phyloP scores from a whole-genome alignment of 2,329 filamentous ascomycete genomes.

The Ceratocystis cubensis region DNA sequence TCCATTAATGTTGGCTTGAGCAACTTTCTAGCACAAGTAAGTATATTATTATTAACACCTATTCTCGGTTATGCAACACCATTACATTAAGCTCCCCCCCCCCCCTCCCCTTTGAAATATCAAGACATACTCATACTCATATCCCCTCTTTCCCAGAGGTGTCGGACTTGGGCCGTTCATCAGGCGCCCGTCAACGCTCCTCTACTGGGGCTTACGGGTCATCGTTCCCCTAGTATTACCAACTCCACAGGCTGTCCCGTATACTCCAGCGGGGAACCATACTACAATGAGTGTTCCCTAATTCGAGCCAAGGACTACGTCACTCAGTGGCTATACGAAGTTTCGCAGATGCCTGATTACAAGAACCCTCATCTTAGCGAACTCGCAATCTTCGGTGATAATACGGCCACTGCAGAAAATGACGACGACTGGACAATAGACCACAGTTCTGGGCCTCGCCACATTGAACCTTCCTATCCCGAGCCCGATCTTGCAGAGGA shows the following conservation, averaged over 20 bases:
- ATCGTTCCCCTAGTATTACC: constrained; percentile 30
- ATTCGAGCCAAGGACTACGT: constrained; percentile 41
- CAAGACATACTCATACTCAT: constrained; percentile 23
- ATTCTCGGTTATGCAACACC: not conserved
- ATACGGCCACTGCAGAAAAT: not conserved
- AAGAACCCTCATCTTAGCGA: constrained; percentile 30
- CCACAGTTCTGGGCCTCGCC: not conserved
- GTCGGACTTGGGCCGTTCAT: constrained; percentile 49
- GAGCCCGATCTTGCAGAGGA: not conserved
- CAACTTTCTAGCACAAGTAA: constrained; percentile 40
- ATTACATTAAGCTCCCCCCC: not conserved
- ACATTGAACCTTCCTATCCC: not conserved
- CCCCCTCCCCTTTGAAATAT: not conserved
- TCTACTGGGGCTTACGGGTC: constrained; percentile 41
- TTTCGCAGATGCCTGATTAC: constrained; percentile 33
- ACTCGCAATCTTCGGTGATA: not conserved
- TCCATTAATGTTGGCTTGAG: constrained; percentile 36
- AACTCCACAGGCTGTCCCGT: constrained; percentile 49
- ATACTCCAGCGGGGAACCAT: constrained; percentile 52
- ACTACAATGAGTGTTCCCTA: constrained; percentile 50
- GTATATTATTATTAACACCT: constrained; percentile 22
- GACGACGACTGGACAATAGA: constrained; percentile 7
- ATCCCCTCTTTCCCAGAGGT: constrained; percentile 33
- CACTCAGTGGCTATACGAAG: constrained; percentile 48
- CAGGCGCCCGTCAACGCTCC: constrained; percentile 38